phyloP scores from a whole-genome alignment of 1,284 basidiomycete genomes.

The Coniophora puteana region DNA sequence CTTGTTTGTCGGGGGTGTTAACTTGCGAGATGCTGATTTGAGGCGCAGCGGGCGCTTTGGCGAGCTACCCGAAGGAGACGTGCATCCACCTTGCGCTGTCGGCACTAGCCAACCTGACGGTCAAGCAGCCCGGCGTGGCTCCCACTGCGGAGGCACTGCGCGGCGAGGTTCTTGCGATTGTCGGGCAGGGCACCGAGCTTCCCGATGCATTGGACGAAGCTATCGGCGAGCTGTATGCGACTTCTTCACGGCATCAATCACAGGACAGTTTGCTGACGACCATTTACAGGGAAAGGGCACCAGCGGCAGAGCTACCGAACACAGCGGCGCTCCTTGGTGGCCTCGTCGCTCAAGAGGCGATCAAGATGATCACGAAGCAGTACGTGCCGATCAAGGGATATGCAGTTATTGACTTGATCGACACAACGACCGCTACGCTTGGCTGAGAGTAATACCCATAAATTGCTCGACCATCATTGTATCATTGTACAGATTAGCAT shows the following conservation, averaged over 20 bases:
- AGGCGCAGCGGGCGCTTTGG: slow-evolving; percentile 33
- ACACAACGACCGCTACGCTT: slow-evolving; percentile 68
- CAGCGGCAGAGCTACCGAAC: slow-evolving; percentile 85
- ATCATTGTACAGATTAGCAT: no score
- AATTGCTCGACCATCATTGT: no score
- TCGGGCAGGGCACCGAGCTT: slow-evolving; percentile 39
- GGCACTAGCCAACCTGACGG: slow-evolving; percentile 47
- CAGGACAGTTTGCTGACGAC: slow-evolving; percentile 4
- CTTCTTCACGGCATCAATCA: neutral
- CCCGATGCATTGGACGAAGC: slow-evolving; percentile 62
- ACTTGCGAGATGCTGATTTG: neutral
- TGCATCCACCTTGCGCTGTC: slow-evolving; percentile 66
- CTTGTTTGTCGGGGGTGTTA: neutral
- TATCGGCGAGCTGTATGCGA: slow-evolving; percentile 76
- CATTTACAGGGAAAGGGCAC: slow-evolving; percentile 63
- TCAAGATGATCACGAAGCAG: slow-evolving; percentile 96
- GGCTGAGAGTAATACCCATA: no score
- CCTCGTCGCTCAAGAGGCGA: slow-evolving; percentile 93
- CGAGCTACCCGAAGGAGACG: slow-evolving; percentile 44
- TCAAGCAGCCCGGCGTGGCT: slow-evolving; percentile 16
- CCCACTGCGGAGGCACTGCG: slow-evolving; percentile 33
- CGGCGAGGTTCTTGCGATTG: slow-evolving; percentile 26
- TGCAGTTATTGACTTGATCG: slow-evolving; percentile 85
- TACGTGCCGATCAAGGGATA: slow-evolving; percentile 91
- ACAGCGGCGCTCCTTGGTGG: slow-evolving; percentile 94